A percentile compares a stretch with the other conserved stretches of the same genome.
Evolutionary conservation across 2,329 filamentous ascomycete species (phyloP).

Genomic region (Nothopassalora personata): DNA sequence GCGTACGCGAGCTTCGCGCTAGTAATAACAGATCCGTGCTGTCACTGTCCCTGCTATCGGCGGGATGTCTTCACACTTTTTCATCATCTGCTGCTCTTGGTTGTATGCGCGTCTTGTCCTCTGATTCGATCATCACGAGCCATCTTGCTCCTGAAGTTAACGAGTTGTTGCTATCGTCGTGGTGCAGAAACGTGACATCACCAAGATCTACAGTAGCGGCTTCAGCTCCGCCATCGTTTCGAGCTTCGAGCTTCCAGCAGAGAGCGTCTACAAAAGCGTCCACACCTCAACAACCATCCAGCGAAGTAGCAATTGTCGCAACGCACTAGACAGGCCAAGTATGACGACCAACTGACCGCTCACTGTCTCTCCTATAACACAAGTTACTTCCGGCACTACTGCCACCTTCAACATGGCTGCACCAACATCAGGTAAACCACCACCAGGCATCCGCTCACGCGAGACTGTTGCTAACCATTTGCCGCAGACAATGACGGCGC

Average conservation of each 20-base stretch:
- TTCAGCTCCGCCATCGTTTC: neutral
- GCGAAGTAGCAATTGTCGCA: neutral
- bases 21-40: neutral
- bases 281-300: neutral
- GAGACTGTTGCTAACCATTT: neutral
- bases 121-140: neutral
- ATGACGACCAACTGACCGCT: slow-evolving; percentile 12
- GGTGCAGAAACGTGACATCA: neutral
- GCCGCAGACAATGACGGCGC: slow-evolving; percentile 28
- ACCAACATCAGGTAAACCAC: slow-evolving; percentile 45
- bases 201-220: neutral
- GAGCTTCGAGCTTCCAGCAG: neutral
- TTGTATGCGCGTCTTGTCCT: neutral
- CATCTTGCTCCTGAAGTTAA: neutral
- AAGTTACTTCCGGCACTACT: neutral
- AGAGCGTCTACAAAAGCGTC: neutral
- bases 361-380: slow-evolving; percentile 4
- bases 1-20: slow-evolving; percentile 1
- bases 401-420: slow-evolving; percentile 32
- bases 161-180: neutral
- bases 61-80: neutral
- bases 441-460: neutral
- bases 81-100: neutral
- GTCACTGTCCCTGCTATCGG: neutral
- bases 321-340: slow-evolving; percentile 14